phyloP scores from a whole-genome alignment of 768 basidiomycete species.

The Paxillus rubicundulus region DNA sequence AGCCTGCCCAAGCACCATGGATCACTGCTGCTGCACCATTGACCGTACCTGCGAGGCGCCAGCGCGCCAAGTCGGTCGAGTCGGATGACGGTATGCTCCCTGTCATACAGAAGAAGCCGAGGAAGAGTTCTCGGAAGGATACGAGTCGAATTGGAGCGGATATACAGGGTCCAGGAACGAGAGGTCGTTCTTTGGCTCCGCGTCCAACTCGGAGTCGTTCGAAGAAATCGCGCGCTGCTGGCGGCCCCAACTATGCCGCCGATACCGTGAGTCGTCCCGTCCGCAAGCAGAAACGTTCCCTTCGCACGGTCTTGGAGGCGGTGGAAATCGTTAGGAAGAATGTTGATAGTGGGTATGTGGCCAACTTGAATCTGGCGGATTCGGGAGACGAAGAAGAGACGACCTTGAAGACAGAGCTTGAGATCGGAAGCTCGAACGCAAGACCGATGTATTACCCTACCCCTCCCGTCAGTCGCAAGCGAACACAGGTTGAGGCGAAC shows the following conservation, averaged over 20 bases:
- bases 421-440: not conserved
- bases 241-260: not conserved
- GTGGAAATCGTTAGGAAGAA: constrained; percentile 15
- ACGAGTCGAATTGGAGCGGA: not conserved
- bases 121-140: not conserved
- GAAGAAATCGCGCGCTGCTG: not conserved
- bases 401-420: not conserved
- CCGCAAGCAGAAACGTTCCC: not conserved
- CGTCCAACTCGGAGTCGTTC: not conserved
- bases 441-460: constrained; percentile 5
- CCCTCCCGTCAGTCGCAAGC: constrained; percentile 1
- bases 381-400: not conserved
- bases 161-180: no score
- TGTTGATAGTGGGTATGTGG: not conserved
- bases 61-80: not conserved
- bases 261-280: not conserved
- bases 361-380: not conserved
- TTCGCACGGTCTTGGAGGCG: constrained; percentile 15
- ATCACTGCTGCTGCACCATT: not conserved
- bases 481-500: not conserved
- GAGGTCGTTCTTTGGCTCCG: not conserved
- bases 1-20: not conserved
- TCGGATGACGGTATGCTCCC: not conserved
- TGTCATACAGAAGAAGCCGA: not conserved
- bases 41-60: constrained; percentile 1